Evolutionary conservation across 106 monocot species (phyloP).

Genomic region (Vanilla planifolia): DNA sequence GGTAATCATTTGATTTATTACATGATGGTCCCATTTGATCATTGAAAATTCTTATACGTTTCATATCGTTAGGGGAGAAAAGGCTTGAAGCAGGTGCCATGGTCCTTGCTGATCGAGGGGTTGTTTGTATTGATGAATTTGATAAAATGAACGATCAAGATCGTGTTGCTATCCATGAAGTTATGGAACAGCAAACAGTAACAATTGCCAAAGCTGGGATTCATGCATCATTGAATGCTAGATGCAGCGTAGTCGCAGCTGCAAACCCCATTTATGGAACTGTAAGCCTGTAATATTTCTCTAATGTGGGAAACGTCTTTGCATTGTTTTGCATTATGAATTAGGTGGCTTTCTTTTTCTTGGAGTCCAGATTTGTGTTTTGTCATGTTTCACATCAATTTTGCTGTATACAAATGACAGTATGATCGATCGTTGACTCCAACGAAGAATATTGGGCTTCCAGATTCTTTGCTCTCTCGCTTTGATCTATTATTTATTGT

Average conservation of each 20-base stretch:
- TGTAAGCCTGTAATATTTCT: constrained; percentile 33
- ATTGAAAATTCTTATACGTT: constrained; percentile 3
- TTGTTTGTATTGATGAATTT: constrained; percentile 99
- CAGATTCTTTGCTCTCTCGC: constrained; percentile 97
- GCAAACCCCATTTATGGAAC: constrained; percentile 99
- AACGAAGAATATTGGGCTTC: constrained; percentile 98
- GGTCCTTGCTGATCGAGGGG: constrained; percentile 99
- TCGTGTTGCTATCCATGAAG: constrained; percentile 97
- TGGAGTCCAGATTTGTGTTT: not conserved
- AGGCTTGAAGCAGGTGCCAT: constrained; percentile 99
- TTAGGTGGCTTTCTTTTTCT: not conserved
- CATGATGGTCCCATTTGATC: not conserved
- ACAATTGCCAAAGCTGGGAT: constrained; percentile 99
- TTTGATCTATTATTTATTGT: constrained; percentile 98
- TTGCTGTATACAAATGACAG: constrained; percentile 29
- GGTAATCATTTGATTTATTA: constrained; percentile 28
- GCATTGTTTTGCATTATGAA: not conserved
- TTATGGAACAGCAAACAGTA: constrained; percentile 99
- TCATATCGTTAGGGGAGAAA: constrained; percentile 68
- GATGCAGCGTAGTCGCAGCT: constrained; percentile 98
- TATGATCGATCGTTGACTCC: constrained; percentile 97
- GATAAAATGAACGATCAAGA: constrained; percentile 99
- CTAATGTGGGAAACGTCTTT: not conserved
- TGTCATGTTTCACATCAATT: constrained; percentile 4
- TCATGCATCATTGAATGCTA: constrained; percentile 97